These are phyloP conservation scores for Capronia americana DNA, from an alignment of 2,329 filamentous ascomycete genomes.

Conservation along the genomic window DNA sequence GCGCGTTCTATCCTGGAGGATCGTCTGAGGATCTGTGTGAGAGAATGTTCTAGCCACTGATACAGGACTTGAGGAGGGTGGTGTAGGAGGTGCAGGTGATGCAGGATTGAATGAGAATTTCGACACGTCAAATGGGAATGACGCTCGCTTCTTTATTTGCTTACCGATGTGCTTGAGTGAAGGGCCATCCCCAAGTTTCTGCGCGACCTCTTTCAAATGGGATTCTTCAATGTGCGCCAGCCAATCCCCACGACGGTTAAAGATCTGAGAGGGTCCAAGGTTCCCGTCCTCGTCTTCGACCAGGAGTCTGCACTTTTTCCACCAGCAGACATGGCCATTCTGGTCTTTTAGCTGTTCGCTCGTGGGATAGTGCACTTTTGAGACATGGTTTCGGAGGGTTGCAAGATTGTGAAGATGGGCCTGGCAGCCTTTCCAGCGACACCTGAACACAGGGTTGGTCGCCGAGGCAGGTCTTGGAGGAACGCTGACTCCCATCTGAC, in stretches of 20 bases:
- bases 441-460: conserved; percentile 53
- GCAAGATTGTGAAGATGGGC: conserved; percentile 68
- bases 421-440: conserved; percentile 63
- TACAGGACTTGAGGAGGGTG: conserved; percentile 6
- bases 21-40: conserved; percentile 39
- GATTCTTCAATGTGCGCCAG: conserved; percentile 57
- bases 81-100: background rate
- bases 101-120: conserved; percentile 27
- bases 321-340: conserved; percentile 41
- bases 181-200: conserved; percentile 66
- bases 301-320: conserved; percentile 44
- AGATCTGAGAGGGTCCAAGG: conserved; percentile 40
- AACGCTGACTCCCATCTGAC: conserved; percentile 17
- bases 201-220: conserved; percentile 62
- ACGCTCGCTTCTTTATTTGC: conserved; percentile 41
- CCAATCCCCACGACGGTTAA: conserved; percentile 52
- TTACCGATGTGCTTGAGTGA: conserved; percentile 62
- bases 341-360: conserved; percentile 30
- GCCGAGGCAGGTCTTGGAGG: conserved; percentile 18
- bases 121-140: conserved; percentile 32
- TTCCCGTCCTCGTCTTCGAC: conserved; percentile 41
- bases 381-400: conserved; percentile 64
- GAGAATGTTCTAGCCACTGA: conserved; percentile 35
- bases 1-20: conserved; percentile 31
- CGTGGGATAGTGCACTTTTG: conserved; percentile 58